Conservation (phyloP, 495 filamentous ascomycete species). For the Geopyxis carbonaria region DNA sequence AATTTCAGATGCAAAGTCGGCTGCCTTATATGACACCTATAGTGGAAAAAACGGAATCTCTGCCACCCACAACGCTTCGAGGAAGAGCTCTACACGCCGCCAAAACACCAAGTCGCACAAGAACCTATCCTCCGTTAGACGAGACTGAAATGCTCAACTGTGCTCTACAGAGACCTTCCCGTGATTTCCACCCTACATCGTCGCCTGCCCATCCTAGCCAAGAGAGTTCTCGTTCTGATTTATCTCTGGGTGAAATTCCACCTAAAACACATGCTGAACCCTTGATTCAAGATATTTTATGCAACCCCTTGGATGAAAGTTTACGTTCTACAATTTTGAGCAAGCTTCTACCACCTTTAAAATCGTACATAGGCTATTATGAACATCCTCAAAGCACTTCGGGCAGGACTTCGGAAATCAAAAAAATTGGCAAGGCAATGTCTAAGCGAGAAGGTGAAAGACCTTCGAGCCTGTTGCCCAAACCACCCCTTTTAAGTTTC, state of each 20-base stretch:
- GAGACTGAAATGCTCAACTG: no score
- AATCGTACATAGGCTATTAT: conserved; percentile 58
- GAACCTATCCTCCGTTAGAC: no score
- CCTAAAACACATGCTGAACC: no score
- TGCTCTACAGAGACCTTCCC: no score
- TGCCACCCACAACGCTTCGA: conserved; percentile 16
- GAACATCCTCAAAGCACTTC: conserved; percentile 42
- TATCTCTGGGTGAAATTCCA: no score
- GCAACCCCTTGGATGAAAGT: conserved; percentile 67
- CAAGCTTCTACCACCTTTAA: conserved; percentile 50
- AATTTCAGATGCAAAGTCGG: conserved; percentile 59
- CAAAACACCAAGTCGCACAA: conserved; percentile 23
- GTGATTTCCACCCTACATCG: no score
- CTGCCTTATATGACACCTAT: conserved; percentile 98
- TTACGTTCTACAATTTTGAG: conserved; percentile 58
- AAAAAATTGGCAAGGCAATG: conserved; percentile 54
- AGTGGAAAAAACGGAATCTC: conserved; percentile 82
- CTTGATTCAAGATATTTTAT: conserved; percentile 63
- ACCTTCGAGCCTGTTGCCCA: conserved; percentile 35
- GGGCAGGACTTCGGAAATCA: conserved; percentile 53
- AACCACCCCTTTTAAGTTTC: conserved; percentile 51
- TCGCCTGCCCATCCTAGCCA: no score
- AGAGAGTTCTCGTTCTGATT: no score
- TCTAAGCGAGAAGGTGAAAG: conserved; percentile 45
- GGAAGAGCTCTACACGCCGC: background rate